These are phyloP conservation scores for Hibiscus syriacus DNA, from an alignment of 345 rosid genomes.

Conservation along the genomic window DNA sequence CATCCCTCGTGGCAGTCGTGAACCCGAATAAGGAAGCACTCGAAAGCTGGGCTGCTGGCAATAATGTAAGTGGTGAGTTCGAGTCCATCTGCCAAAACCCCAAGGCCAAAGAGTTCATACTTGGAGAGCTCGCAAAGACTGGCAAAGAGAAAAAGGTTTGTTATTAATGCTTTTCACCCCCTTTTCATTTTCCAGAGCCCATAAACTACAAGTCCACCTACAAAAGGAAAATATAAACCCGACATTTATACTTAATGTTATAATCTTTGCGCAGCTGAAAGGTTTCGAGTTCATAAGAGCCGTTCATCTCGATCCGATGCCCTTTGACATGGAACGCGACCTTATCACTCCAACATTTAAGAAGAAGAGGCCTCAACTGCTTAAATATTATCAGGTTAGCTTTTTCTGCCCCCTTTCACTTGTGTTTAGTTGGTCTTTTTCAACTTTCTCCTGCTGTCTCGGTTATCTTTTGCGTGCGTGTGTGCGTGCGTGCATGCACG, in stretches of 20 bases:
- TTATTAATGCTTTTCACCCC: background rate
- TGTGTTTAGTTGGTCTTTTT: background rate
- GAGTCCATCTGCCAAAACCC: slow-evolving; percentile 58
- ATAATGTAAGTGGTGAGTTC: slow-evolving; percentile 57
- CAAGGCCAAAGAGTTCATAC: slow-evolving; percentile 56
- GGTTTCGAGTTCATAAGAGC: slow-evolving; percentile 83
- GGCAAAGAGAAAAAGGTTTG: slow-evolving; percentile 79
- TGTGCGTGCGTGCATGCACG: background rate
- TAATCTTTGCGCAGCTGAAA: slow-evolving; percentile 52
- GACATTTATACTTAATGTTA: background rate
- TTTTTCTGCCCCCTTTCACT: background rate
- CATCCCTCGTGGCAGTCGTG: slow-evolving; percentile 76
- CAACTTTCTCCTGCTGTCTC: background rate
- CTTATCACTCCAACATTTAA: slow-evolving; percentile 91
- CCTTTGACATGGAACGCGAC: slow-evolving; percentile 85
- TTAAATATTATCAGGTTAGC: slow-evolving; percentile 71
- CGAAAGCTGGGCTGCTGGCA: slow-evolving; percentile 70
- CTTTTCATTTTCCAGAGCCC: background rate
- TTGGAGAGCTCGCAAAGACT: slow-evolving; percentile 60
- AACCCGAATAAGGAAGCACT: slow-evolving; percentile 74
- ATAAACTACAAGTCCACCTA: background rate
- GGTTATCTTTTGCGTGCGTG: too few relatives aligned
- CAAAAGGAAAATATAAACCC: background rate
- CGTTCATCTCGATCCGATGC: slow-evolving; percentile 73
- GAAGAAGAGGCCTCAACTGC: slow-evolving; percentile 94